Evolutionary conservation across 345 rosid genomes (phyloP), one percentile per base, ranked within the genome.

Genomic region (Kernera saxatilis): DNA sequence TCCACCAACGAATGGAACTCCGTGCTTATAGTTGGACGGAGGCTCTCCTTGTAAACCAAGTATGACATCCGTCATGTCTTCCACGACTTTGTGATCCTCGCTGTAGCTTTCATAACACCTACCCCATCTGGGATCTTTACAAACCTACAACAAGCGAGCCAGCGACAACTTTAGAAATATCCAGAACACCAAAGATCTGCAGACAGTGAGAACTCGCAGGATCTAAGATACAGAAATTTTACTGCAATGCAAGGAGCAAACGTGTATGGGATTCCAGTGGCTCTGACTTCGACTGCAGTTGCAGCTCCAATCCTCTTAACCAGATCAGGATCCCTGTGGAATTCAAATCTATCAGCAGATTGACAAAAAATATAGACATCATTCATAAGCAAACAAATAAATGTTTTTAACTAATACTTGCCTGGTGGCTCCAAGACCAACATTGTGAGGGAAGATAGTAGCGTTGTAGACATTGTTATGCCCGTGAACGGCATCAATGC

Each of bases 161-260:
- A 44, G 62, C n/a, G 45, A 29, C 56, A 67, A 14, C 43, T 62
- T 50, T 5, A 62, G 32, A 65, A 41, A 56, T 11, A 44, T 12
- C 43, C 9, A 50, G 9, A 21, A 50, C 46, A 23, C 44, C 44
- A 15, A 35, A 59, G 55, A 40, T 49, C 4, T 27, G 50, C 44
- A 46, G 56, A 49, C 8, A 3, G 6, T 50, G 25, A 62, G 14
- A 49, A 44, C 15, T 44, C 1, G 21, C 23, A 30, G 10, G 37
- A 25, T 48, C 29, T 5, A 63, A 13, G 32, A 52, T n/a, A 52
- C n/a, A 64, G 67, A 57, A 39, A 27, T 1, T 3, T 52, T 87
- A 94, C 98, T n/a, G 98, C 99, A 61, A 94, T 85, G 84, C 98
- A 94, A 55, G 99, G 99, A 48, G 97, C 99, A 68, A 94, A 94